Conservation (phyloP, 306 rosid genomes). For the Medicago arabica region DNA sequence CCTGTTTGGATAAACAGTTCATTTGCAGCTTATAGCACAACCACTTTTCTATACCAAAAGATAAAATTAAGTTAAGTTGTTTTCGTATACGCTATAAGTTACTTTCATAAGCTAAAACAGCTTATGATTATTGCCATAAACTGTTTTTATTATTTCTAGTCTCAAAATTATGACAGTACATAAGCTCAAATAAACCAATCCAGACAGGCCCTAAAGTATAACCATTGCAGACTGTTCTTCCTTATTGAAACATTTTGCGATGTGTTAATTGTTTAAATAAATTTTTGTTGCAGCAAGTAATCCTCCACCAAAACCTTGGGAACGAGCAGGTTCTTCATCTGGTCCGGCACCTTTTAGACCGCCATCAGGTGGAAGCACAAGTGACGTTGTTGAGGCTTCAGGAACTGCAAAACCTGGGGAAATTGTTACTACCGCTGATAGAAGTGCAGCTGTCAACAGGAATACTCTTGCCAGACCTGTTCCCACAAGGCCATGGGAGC, state of each 20-base stretch:
- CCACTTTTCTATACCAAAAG: too few relatives aligned
- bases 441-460: constrained; percentile 52
- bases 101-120: too few relatives aligned
- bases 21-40: too few relatives aligned
- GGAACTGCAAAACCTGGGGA: constrained; percentile 97
- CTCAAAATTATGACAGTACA: too few relatives aligned
- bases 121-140: too few relatives aligned
- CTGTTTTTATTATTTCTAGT: too few relatives aligned
- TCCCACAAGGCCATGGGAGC: constrained; percentile 98
- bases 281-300: constrained; percentile 60
- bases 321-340: constrained; percentile 77
- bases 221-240: too few relatives aligned
- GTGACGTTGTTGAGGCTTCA: constrained; percentile 94
- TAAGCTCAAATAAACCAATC: too few relatives aligned
- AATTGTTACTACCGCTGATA: constrained; percentile 73
- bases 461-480: constrained; percentile 77
- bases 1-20: too few relatives aligned
- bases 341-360: constrained; percentile 93
- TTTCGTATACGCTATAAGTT: too few relatives aligned
- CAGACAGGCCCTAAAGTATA: neutral
- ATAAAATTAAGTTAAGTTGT: too few relatives aligned
- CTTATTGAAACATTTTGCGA: neutral
- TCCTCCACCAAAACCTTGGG: constrained; percentile 98
- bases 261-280: constrained; percentile 19
- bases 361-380: constrained; percentile 82